A percentile compares a stretch with the other conserved stretches of the same genome.
Conservation (phyloP, 805 yeast species). For the Starmera dryadoides region DNA sequence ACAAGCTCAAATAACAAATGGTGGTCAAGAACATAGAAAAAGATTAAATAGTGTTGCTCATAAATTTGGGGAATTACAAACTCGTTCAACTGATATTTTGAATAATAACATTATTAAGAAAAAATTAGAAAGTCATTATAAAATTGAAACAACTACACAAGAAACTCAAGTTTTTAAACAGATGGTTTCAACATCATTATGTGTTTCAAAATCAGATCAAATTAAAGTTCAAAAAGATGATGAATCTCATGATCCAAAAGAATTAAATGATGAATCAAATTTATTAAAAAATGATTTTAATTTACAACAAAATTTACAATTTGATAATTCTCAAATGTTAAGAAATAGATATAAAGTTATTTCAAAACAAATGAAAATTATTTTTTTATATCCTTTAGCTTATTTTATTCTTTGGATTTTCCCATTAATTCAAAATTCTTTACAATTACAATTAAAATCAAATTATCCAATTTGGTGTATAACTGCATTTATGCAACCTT, state of each 20-base stretch:
- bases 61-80: not conserved
- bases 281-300: not conserved
- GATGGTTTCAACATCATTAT: no score
- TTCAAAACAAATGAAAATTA: conserved; percentile 68
- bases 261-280: not conserved
- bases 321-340: conserved; percentile 32
- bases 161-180: no score
- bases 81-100: no score
- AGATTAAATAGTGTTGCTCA: no score
- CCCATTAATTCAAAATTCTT: conserved; percentile 62
- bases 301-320: conserved; percentile 5
- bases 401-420: conserved; percentile 77
- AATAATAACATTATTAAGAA: no score
- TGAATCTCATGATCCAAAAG: no score
- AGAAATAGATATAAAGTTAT: conserved; percentile 58
- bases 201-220: no score
- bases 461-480: conserved; percentile 57
- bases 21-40: not conserved
- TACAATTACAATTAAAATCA: conserved; percentile 43
- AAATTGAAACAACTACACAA: no score
- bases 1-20: not conserved
- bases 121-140: no score
- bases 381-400: conserved; percentile 80
- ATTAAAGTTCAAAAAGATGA: no score
- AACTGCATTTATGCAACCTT: conserved; percentile 74